Conservation (phyloP, 2,329 filamentous ascomycete genomes). For the Ophiostoma ulmi region DNA sequence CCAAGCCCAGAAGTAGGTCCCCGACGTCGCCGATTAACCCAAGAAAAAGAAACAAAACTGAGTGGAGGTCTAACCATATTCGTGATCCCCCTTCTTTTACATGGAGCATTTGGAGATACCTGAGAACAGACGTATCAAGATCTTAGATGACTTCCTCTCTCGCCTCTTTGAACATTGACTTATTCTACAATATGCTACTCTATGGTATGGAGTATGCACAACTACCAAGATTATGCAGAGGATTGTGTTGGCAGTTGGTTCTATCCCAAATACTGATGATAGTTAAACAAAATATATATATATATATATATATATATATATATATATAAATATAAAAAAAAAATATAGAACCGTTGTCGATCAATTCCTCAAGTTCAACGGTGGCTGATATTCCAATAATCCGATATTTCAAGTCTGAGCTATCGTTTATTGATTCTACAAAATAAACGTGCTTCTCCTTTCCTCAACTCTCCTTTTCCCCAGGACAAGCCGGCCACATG, state of each 20-base stretch:
- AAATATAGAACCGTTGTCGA: background rate
- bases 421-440: background rate
- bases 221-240: too few species aligned
- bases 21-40: constrained; percentile 8
- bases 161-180: too few species aligned
- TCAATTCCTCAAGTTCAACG: background rate
- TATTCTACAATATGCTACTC: too few species aligned
- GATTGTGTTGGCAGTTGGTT: too few species aligned
- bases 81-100: background rate
- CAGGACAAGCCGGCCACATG: background rate
- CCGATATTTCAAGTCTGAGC: background rate
- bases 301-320: too few species aligned
- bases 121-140: background rate
- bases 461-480: background rate
- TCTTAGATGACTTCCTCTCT: background rate
- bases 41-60: background rate
- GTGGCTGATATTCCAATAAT: background rate
- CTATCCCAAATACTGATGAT: too few species aligned
- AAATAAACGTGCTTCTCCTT: background rate
- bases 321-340: too few species aligned
- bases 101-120: background rate
- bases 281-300: too few species aligned
- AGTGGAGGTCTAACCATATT: background rate
- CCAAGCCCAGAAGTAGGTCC: constrained; percentile 5
- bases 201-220: too few species aligned